These are phyloP conservation scores for Apiospora hydei DNA, from an alignment of 2,329 filamentous ascomycete genomes.

Conservation along the genomic window DNA sequence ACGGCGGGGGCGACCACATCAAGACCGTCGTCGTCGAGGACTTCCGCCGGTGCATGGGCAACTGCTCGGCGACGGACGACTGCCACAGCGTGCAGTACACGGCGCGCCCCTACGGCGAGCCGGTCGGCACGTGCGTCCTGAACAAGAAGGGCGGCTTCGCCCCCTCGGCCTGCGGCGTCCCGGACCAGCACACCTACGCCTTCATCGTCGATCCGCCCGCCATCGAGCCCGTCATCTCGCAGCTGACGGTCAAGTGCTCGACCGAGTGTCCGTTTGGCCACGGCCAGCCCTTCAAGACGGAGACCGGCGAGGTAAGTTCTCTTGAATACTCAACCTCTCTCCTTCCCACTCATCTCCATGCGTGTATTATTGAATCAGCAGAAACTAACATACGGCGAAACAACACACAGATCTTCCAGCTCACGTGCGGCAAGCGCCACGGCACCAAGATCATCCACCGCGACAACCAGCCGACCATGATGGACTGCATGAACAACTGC, in stretches of 20 bases:
- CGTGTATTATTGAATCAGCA: no score
- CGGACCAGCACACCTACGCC: not conserved
- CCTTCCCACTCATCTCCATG: no score
- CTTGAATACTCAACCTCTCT: no score
- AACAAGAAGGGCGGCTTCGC: not conserved
- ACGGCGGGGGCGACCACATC: not conserved
- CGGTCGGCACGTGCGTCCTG: not conserved
- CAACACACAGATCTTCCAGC: not conserved
- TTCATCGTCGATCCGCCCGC: not conserved
- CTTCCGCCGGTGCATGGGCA: constrained; percentile 4
- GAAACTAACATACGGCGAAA: no score
- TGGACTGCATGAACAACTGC: constrained; percentile 8
- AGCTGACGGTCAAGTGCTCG: not conserved
- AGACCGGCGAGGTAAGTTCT: not conserved
- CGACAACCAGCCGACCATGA: constrained; percentile 5
- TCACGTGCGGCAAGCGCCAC: constrained; percentile 1
- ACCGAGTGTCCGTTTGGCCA: not conserved
- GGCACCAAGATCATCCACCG: not conserved
- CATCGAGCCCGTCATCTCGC: not conserved
- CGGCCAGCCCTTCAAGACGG: not conserved
- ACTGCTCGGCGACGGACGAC: not conserved
- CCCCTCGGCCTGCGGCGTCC: not conserved
- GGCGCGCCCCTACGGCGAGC: not conserved
- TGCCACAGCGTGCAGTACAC: constrained; percentile 4
- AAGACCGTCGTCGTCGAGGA: not conserved